Evolutionary conservation across 192 early-diverging fungal genomes (phyloP).

Genomic region (Backusella mclennaniae): DNA sequence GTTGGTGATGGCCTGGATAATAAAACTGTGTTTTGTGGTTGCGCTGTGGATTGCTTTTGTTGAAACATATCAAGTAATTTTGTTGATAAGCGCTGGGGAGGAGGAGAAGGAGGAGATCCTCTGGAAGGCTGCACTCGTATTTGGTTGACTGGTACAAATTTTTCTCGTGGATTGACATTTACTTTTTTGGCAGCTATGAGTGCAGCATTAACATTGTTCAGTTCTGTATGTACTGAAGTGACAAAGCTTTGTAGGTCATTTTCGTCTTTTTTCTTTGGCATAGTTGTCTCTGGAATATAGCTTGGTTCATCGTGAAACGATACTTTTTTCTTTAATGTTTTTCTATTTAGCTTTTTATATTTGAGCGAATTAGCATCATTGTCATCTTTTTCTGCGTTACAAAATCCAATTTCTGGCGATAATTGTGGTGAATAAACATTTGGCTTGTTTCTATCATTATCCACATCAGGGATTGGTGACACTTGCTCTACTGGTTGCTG

Average conservation of each 20-base stretch:
- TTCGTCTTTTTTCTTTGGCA: neutral
- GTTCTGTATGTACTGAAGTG: neutral
- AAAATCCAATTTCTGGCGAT: conserved; percentile 1
- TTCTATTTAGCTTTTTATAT: neutral
- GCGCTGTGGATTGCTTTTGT: neutral
- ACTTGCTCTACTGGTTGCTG: neutral
- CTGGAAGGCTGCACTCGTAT: neutral
- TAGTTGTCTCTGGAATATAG: neutral
- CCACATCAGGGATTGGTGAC: neutral
- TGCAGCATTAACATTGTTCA: neutral
- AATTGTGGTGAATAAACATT: conserved; percentile 11
- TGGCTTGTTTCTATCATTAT: neutral
- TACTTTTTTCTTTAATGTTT: conserved; percentile 8
- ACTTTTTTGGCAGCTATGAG: neutral
- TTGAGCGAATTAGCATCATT: neutral
- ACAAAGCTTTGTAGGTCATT: neutral
- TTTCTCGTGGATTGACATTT: neutral
- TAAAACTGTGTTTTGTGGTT: neutral
- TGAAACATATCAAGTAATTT: conserved; percentile 13
- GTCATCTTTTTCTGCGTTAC: neutral
- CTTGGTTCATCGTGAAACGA: neutral
- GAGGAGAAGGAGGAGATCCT: neutral
- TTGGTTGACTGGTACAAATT: neutral
- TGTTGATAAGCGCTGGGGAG: conserved; percentile 1
- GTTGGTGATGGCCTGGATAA: neutral